Percentiles rank a stretch among this genome's conserved stretches.
Conservation (phyloP, 2,329 filamentous ascomycete genomes). For the Microsporum audouinii region DNA sequence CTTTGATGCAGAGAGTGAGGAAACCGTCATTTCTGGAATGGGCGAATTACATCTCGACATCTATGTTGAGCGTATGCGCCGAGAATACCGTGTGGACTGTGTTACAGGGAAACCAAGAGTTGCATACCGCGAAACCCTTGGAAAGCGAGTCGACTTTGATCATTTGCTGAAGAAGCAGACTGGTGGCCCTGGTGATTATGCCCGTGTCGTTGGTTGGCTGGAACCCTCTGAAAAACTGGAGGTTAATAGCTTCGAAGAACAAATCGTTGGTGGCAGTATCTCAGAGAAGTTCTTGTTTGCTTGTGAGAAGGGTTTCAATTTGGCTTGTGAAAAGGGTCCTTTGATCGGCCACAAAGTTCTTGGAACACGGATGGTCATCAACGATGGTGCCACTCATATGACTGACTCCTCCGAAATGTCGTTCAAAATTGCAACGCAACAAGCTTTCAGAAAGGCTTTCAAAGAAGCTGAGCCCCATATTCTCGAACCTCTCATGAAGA, state of each 20-base stretch:
- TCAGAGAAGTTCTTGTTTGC: conserved; percentile 92
- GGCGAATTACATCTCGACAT: conserved; percentile 94
- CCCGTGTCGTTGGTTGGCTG: conserved; percentile 81
- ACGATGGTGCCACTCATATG: conserved; percentile 92
- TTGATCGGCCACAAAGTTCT: conserved; percentile 88
- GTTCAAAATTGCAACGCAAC: conserved; percentile 87
- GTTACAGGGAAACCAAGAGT: conserved; percentile 94
- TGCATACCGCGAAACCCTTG: conserved; percentile 90
- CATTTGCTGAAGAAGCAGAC: conserved; percentile 91
- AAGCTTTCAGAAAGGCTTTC: conserved; percentile 94
- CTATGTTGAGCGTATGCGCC: conserved; percentile 90
- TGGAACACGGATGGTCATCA: conserved; percentile 79
- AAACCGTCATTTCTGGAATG: conserved; percentile 98
- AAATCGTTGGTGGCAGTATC: conserved; percentile 80
- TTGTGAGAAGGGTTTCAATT: conserved; percentile 87
- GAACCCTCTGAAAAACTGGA: conserved; percentile 67
- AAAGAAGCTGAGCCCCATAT: conserved; percentile 67
- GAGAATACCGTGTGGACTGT: conserved; percentile 94
- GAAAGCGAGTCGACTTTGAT: conserved; percentile 69
- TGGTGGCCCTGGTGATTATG: conserved; percentile 90
- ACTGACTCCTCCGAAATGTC: conserved; percentile 96
- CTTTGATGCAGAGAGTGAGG: conserved; percentile 81
- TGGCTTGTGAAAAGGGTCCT: conserved; percentile 73
- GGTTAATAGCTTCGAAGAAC: conserved; percentile 73
- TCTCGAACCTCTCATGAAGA: conserved; percentile 96